Conservation (phyloP, 306 rosid species). For the Ziziphus jujuba region DNA sequence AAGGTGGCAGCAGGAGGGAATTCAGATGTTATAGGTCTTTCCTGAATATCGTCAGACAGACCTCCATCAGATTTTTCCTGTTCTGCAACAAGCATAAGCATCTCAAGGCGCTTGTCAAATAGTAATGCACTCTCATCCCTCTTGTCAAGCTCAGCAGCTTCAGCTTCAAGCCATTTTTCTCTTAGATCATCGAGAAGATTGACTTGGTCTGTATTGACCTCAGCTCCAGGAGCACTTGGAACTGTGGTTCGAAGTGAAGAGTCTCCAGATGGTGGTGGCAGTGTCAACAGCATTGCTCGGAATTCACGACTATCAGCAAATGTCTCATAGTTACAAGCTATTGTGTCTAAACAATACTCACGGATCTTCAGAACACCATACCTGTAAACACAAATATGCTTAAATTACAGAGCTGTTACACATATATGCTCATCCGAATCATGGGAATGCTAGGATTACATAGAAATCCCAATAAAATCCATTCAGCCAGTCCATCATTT, state of each 20-base stretch:
- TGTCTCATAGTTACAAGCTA: slow-evolving; percentile 84
- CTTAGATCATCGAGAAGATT: slow-evolving; percentile 91
- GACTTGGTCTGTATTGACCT: slow-evolving; percentile 59
- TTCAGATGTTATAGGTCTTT: slow-evolving; percentile 18
- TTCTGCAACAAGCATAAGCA: slow-evolving; percentile 83
- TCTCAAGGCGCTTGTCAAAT: slow-evolving; percentile 87
- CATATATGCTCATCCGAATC: no score
- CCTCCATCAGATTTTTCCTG: slow-evolving; percentile 54
- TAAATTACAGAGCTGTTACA: no score
- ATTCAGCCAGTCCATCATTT: no score
- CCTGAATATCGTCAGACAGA: slow-evolving; percentile 26
- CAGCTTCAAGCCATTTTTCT: slow-evolving; percentile 97
- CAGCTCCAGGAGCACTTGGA: slow-evolving; percentile 93
- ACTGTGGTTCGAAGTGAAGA: slow-evolving; percentile 82
- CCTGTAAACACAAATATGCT: slow-evolving; percentile 43
- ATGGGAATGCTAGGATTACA: no score
- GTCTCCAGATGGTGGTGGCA: slow-evolving; percentile 96
- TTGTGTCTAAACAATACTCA: slow-evolving; percentile 78
- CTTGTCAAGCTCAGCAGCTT: slow-evolving; percentile 92
- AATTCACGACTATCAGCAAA: slow-evolving; percentile 81
- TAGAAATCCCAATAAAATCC: no score
- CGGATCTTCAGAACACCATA: slow-evolving; percentile 84
- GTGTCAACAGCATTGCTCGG: slow-evolving; percentile 74
- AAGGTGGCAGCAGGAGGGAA: slow-evolving; percentile 15
- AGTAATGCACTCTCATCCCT: slow-evolving; percentile 93